Conservation (phyloP, 2,329 filamentous ascomycete species). For the Corniculantispora saksenae region DNA sequence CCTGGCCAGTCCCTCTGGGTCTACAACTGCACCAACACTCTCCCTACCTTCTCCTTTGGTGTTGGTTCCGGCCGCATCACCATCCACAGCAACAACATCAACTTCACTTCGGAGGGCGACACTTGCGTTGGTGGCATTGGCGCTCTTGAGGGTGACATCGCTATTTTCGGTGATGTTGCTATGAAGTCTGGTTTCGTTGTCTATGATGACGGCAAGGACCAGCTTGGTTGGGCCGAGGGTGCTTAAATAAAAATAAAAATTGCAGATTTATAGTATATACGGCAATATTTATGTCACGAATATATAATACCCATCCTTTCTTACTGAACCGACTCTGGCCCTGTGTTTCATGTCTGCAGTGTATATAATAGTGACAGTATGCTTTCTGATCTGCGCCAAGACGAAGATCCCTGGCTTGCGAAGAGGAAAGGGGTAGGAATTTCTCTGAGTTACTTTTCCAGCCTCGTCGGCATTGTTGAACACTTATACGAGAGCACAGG, state of each 20-base stretch:
- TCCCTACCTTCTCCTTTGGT: conserved; percentile 54
- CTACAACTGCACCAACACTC: conserved; percentile 42
- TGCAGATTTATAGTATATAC: not conserved
- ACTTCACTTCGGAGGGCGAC: not conserved
- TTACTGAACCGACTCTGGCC: not conserved
- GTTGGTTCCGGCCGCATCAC: conserved; percentile 59
- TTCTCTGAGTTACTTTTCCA: too few species aligned
- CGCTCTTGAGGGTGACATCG: conserved; percentile 43
- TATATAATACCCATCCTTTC: not conserved
- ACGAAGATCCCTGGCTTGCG: too few species aligned
- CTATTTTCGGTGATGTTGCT: conserved; percentile 65
- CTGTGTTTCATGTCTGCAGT: too few species aligned
- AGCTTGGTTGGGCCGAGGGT: conserved; percentile 38
- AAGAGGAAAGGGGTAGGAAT: too few species aligned
- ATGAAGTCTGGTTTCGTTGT: conserved; percentile 62
- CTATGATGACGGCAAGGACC: conserved; percentile 56
- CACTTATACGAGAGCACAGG: too few species aligned
- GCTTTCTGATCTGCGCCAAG: too few species aligned
- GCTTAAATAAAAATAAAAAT: not conserved
- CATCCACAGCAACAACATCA: conserved; percentile 32
- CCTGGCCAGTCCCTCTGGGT: conserved; percentile 25
- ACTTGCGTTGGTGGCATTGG: conserved; percentile 70
- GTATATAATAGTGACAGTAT: too few species aligned
- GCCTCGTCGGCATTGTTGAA: too few species aligned
- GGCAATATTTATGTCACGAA: not conserved